Conservation (phyloP, 495 filamentous ascomycete species). For the Xylaria telfairii region DNA sequence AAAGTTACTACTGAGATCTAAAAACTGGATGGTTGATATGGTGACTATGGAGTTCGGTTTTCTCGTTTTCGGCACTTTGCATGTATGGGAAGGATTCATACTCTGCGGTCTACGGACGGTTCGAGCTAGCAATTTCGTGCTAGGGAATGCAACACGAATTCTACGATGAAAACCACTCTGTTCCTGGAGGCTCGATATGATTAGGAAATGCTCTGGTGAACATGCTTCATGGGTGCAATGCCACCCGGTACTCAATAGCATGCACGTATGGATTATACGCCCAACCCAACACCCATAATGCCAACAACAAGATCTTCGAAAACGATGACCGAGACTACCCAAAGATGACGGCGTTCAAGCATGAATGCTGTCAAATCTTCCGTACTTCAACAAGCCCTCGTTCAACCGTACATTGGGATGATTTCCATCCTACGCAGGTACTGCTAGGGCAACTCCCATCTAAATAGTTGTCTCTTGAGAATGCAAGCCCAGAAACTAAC, state of each 20-base stretch:
- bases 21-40: conserved; percentile 40
- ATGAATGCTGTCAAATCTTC: conserved; percentile 1
- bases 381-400: neutral
- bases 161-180: conserved; percentile 41
- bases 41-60: conserved; percentile 40
- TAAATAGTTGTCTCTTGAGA: conserved; percentile 8
- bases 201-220: conserved; percentile 22
- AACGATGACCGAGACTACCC: conserved; percentile 7
- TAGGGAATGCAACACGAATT: conserved; percentile 44
- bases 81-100: conserved; percentile 46
- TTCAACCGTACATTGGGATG: conserved; percentile 4
- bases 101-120: conserved; percentile 46
- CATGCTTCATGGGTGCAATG: conserved; percentile 17
- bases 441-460: conserved; percentile 1
- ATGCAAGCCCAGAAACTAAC: conserved; percentile 11
- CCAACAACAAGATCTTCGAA: conserved; percentile 11
- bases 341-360: neutral
- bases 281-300: conserved; percentile 8
- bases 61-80: conserved; percentile 46
- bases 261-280: conserved; percentile 8
- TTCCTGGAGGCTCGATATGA: conserved; percentile 18
- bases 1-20: conserved; percentile 97
- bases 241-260: neutral
- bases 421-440: conserved; percentile 2
- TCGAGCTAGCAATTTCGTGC: conserved; percentile 46